Evolutionary conservation across 768 basidiomycete species (phyloP).

Genomic region (Lentinus brumalis): DNA sequence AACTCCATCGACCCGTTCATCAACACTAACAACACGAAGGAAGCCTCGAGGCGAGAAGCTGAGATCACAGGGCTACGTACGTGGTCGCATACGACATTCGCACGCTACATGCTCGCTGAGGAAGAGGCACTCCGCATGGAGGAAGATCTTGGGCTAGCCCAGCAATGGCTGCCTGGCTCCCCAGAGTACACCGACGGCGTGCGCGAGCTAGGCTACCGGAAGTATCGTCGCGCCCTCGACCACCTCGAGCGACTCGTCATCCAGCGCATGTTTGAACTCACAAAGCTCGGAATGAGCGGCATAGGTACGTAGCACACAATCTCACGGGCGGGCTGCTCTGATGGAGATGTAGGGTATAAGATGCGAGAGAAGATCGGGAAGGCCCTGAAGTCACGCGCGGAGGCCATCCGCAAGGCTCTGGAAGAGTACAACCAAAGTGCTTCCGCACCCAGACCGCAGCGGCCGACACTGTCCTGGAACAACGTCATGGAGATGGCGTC

Average conservation of each 20-base stretch:
- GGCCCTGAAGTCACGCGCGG: slow-evolving; percentile 31
- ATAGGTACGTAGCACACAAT: slow-evolving; percentile 29
- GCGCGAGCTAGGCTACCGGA: slow-evolving; percentile 8
- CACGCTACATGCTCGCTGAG: not conserved
- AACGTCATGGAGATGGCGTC: slow-evolving; percentile 17
- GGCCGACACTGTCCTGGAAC: slow-evolving; percentile 11
- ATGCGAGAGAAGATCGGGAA: slow-evolving; percentile 37
- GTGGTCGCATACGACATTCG: not conserved
- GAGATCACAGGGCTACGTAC: not conserved
- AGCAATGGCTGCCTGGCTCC: slow-evolving; percentile 17
- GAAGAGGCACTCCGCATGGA: slow-evolving; percentile 12
- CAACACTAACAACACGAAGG: too few species aligned
- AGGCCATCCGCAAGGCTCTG: slow-evolving; percentile 36
- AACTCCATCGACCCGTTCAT: too few species aligned
- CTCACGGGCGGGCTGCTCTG: not conserved
- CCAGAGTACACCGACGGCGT: slow-evolving; percentile 15
- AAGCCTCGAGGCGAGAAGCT: not conserved
- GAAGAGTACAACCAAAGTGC: slow-evolving; percentile 35
- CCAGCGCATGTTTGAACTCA: slow-evolving; percentile 33
- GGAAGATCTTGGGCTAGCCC: slow-evolving; percentile 8
- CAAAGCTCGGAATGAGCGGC: slow-evolving; percentile 30
- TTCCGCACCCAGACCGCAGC: not conserved
- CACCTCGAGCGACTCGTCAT: slow-evolving; percentile 34
- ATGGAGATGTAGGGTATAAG: slow-evolving; percentile 33
- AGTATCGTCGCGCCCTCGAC: slow-evolving; percentile 28